A percentile compares a stretch with the other conserved stretches of the same genome.
Evolutionary conservation across 2,329 filamentous ascomycete species (phyloP).

Genomic region (Colletotrichum cereale): DNA sequence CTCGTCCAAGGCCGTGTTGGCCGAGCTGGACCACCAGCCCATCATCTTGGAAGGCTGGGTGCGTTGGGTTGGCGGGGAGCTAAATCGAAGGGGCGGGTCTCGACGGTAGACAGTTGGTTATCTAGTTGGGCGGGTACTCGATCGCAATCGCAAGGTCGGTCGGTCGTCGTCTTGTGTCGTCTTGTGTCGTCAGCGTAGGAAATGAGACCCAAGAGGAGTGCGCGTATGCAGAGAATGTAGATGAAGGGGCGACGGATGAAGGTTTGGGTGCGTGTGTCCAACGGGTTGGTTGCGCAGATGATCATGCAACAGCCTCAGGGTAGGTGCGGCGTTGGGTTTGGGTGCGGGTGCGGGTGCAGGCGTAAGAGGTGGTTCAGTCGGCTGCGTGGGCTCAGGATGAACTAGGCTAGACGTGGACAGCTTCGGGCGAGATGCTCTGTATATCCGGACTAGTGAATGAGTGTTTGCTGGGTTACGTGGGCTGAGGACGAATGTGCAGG

Average conservation of each 20-base stretch:
- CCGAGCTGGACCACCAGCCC: slow-evolving; percentile 96
- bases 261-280: slow-evolving; percentile 21
- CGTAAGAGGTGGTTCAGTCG: slow-evolving; percentile 20
- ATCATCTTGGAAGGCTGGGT: slow-evolving; percentile 68
- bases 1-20: slow-evolving; percentile 92
- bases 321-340: slow-evolving; percentile 17
- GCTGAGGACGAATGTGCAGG: slow-evolving; percentile 34
- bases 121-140: slow-evolving; percentile 2
- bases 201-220: slow-evolving; percentile 13
- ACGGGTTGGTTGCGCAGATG: slow-evolving; percentile 21
- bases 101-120: slow-evolving; percentile 11
- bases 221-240: slow-evolving; percentile 30
- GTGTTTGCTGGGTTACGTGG: slow-evolving; percentile 33
- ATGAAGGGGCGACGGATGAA: slow-evolving; percentile 27
- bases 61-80: slow-evolving; percentile 29
- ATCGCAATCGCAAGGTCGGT: slow-evolving; percentile 7
- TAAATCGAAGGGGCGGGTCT: slow-evolving; percentile 20
- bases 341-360: slow-evolving; percentile 9
- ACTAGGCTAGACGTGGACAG: slow-evolving; percentile 9
- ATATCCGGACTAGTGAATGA: no score
- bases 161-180: background rate
- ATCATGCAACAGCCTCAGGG: slow-evolving; percentile 29
- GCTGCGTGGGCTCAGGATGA: slow-evolving; percentile 11
- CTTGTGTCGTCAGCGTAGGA: slow-evolving; percentile 13
- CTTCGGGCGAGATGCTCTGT: no score